Base-by-base conservation (phyloP, 176 grass and related monocot genomes). In the Carex pumila region DNA sequence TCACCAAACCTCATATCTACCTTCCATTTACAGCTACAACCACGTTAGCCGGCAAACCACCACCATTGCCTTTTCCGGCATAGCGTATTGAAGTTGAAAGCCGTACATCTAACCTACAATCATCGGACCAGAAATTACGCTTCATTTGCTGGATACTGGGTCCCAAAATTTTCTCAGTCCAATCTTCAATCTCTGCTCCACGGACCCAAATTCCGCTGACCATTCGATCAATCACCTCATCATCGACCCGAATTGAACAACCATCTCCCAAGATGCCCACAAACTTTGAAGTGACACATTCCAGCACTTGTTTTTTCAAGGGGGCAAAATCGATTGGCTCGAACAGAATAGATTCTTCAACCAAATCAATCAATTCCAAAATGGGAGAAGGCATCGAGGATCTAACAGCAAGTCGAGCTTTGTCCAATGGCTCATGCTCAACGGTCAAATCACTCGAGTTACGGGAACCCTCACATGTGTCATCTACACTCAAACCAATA, bases 381-480 rank as follows among this genome's bases (percentile, higher is more conserved):
- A 83, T 85, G 59, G 90, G 81, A 53, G 90, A 87, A 8, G 83
- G 87, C 69, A 80, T 92, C 31, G 57, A 88, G 31, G 84, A 88
- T 80, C 81, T 92, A 77, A 86, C 13, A 3, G 84, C 81, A 56
- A 96, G 84, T 25, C 89, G 87, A 34, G 79, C 71, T 88, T 90
- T 98, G 31, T 98, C 96, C n/a, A 49, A 29, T 15, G 79, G 87
- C 43, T 94, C 96, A 70, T 91, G 97, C 65, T 99, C 97, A 37
- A 99, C 87, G 0, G 91, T 94, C 62, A 99, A 18, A 66, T 99
- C 97, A 21, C 97, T 99, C 32, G 91, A 94, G 61, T 99, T 99
- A 71, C 87, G 81, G 0, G 97, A 99, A 21, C 93, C 87, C 68
- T 99, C 97, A 1, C 75, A 85, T 7, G 87, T 86, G 68, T 94